Conservation (phyloP, 306 rosid genomes). For the Ammopiptanthus mongolicus region DNA sequence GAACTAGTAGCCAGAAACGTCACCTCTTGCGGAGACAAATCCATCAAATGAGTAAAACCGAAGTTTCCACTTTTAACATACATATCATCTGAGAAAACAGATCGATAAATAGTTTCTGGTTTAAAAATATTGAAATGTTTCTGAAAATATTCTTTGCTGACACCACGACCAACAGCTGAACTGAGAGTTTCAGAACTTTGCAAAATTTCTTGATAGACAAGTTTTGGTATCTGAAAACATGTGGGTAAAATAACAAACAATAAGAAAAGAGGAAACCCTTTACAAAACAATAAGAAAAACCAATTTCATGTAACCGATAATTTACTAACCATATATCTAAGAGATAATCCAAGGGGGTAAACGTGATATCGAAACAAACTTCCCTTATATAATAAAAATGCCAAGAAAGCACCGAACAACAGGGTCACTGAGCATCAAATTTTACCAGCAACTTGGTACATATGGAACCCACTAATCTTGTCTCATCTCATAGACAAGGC, state of each 20-base stretch:
- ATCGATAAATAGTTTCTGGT: conserved; percentile 60
- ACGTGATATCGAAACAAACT: not conserved
- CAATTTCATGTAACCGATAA: not conserved
- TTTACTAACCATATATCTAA: not conserved
- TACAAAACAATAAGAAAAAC: not conserved
- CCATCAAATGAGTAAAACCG: conserved; percentile 85
- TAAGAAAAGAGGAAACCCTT: conserved; percentile 3
- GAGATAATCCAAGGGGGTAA: not conserved
- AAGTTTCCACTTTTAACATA: conserved; percentile 56
- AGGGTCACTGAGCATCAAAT: not conserved
- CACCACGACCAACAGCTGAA: conserved; percentile 51
- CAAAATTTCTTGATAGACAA: conserved; percentile 58
- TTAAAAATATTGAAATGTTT: conserved; percentile 67
- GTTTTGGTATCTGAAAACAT: conserved; percentile 70
- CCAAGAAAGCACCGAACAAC: not conserved
- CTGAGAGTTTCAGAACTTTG: conserved; percentile 46
- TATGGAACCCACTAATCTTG: not conserved
- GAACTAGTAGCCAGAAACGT: conserved; percentile 71
- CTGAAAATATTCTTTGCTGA: conserved; percentile 52
- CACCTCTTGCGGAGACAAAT: conserved; percentile 80
- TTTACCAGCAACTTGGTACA: conserved; percentile 10
- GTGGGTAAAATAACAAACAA: not conserved
- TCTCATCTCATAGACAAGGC: not conserved
- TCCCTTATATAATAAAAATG: not conserved
- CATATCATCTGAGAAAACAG: conserved; percentile 50